Evolutionary conservation across 202 grass and related monocot species (phyloP).

Genomic region (Eragrostis tef): DNA sequence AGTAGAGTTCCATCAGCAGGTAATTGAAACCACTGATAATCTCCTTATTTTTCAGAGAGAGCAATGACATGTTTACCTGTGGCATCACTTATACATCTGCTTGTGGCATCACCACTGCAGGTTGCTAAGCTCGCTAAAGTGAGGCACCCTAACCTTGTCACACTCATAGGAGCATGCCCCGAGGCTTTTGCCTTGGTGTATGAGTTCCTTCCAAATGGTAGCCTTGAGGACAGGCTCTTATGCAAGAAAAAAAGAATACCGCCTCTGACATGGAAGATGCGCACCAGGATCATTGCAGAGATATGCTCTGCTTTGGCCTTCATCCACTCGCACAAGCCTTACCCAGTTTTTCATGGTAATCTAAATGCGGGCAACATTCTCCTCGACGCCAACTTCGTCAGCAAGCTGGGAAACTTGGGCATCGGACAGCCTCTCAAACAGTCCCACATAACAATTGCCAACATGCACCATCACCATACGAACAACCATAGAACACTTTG

Average conservation of each 20-base stretch:
- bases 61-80: conserved; percentile 1
- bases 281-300: conserved; percentile 59
- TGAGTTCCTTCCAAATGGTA: conserved; percentile 68
- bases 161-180: conserved; percentile 58
- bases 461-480: conserved; percentile 48
- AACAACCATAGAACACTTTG: conserved; percentile 49
- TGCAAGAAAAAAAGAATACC: conserved; percentile 47
- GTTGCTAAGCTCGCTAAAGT: conserved; percentile 55
- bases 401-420: conserved; percentile 63
- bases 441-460: conserved; percentile 30
- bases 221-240: conserved; percentile 56
- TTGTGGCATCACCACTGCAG: conserved; percentile 44
- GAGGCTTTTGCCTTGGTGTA: conserved; percentile 54
- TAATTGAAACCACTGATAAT: conserved; percentile 25
- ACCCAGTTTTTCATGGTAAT: conserved; percentile 60
- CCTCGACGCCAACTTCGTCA: conserved; percentile 56
- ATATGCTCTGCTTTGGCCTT: conserved; percentile 71
- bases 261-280: conserved; percentile 63
- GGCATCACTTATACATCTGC: not conserved
- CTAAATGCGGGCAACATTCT: conserved; percentile 66
- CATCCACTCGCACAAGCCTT: conserved; percentile 67
- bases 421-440: conserved; percentile 46
- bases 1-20: conserved; percentile 68
- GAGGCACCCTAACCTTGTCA: conserved; percentile 73
- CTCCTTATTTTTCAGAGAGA: not conserved